Percentiles rank a stretch among this genome's conserved stretches.
Evolutionary conservation across 495 filamentous ascomycete genomes (phyloP).

Genomic region (Trichoderma gamsii): DNA sequence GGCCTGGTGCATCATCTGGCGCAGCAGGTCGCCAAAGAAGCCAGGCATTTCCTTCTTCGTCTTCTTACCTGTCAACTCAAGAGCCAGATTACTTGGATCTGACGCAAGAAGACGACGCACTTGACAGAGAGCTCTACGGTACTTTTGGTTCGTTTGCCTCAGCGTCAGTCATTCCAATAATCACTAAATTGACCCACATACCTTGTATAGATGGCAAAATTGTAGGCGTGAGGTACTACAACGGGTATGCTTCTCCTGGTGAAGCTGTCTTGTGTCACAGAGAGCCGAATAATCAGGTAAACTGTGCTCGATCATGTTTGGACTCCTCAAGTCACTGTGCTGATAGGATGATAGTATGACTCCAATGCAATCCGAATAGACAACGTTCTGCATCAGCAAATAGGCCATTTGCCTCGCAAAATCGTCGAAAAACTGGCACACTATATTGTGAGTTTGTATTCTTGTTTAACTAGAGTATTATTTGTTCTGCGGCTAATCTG

Average conservation of each 20-base stretch:
- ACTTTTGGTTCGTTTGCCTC: conserved; percentile 26
- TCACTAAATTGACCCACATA: conserved; percentile 22
- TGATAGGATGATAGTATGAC: conserved; percentile 47
- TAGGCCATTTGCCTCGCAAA: conserved; percentile 68
- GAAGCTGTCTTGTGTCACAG: conserved; percentile 65
- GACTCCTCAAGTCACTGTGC: background rate
- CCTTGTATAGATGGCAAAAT: conserved; percentile 52
- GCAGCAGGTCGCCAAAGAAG: background rate
- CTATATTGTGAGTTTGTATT: conserved; percentile 51
- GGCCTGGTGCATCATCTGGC: background rate
- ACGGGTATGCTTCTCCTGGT: conserved; percentile 59
- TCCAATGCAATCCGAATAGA: conserved; percentile 71
- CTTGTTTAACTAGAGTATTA: background rate
- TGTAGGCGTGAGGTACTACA: conserved; percentile 77
- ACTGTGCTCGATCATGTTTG: no score
- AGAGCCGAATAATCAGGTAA: conserved; percentile 58
- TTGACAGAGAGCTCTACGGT: conserved; percentile 47
- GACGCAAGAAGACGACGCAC: conserved; percentile 44
- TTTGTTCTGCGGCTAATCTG: conserved; percentile 15
- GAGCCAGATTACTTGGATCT: conserved; percentile 31
- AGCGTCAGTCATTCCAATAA: background rate
- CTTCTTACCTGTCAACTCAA: background rate
- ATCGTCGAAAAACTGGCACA: conserved; percentile 65
- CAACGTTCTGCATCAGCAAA: conserved; percentile 72
- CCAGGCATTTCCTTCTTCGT: background rate